Base-by-base conservation (phyloP, 176 grass and related monocot genomes). In the Stipa capillata region DNA sequence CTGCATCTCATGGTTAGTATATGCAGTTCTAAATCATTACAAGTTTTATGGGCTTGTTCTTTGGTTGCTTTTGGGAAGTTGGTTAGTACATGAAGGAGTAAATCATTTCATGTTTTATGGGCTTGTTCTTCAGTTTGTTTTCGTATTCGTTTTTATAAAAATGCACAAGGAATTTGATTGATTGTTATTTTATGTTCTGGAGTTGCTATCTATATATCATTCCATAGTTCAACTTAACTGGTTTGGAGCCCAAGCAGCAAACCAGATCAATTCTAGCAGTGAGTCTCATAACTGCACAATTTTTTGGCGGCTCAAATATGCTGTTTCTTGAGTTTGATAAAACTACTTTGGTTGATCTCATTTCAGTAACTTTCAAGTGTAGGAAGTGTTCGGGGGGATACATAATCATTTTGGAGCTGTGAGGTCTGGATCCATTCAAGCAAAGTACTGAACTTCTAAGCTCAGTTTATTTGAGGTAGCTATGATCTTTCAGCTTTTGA, bases 361-460 rank as follows among this genome's bases (percentile, higher is more conserved):
- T 47, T 69, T 69, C 8, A 47, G 66, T 8, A 47, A 69, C 42
- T 48, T 74, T 27, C 43, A 76, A 76, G 39, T 53, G 18, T 59
- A 62, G 70, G 72, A 58, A 56, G 16, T 74, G 16, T 45, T 60
- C 8, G 20, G 31, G 69, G 43, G 13, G 5, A 31, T 75, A 32
- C 21, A 51, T 60, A 27, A 48, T 51, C 65, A 52, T 76, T 76
- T 72, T 69, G 54, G 85, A 76, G 78, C 42, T 69, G 75, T 52
- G 52, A 82, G 32, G 35, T 67, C 23, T 77, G 43, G 31, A 76
- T 37, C 6, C 27, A 52, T 51, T 56, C 35, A 76, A 70, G 43
- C 14, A 15, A 77, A 77, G 63, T 63, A 61, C 37, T 14, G 10
- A 71, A 44, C 36, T 86, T 74, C 29, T 21, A 20, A 80, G 64